Percentiles rank a stretch among this genome's conserved stretches.
Conservation (phyloP, 2,329 filamentous ascomycete genomes). For the Fusarium avenaceum region DNA sequence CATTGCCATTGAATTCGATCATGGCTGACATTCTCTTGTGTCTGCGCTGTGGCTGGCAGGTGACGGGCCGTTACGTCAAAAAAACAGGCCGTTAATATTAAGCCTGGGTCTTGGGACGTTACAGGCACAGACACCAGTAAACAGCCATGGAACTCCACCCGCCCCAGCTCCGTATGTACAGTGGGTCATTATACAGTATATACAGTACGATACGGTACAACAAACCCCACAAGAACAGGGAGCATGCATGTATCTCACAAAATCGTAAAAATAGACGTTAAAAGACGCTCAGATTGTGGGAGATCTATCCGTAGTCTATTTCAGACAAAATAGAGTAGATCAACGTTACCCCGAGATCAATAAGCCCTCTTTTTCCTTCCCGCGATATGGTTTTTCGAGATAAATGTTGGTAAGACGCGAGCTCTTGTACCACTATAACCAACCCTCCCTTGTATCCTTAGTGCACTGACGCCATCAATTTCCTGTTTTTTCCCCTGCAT, state of each 20-base stretch:
- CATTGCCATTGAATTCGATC: neutral
- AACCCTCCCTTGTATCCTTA: slow-evolving; percentile 21
- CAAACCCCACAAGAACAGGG: slow-evolving; percentile 3
- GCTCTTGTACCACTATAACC: slow-evolving; percentile 19
- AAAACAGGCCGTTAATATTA: slow-evolving; percentile 10
- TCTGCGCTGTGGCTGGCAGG: slow-evolving; percentile 1
- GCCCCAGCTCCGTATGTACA: slow-evolving; percentile 14
- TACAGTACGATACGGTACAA: slow-evolving; percentile 8
- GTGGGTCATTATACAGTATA: slow-evolving; percentile 10
- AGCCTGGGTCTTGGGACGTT: slow-evolving; percentile 11
- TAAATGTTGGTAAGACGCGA: neutral
- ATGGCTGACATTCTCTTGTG: neutral
- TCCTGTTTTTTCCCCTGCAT: slow-evolving; percentile 36
- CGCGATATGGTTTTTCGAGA: neutral
- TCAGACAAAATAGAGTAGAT: slow-evolving; percentile 18
- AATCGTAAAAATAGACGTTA: slow-evolving; percentile 10
- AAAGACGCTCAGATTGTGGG: slow-evolving; percentile 1
- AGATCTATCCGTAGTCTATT: neutral
- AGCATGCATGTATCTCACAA: slow-evolving; percentile 5
- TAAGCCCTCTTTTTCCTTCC: neutral
- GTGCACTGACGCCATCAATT: slow-evolving; percentile 33
- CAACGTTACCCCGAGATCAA: slow-evolving; percentile 10
- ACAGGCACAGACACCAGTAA: slow-evolving; percentile 11
- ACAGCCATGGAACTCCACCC: slow-evolving; percentile 1
- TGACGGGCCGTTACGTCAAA: slow-evolving; percentile 19